Base-by-base conservation (phyloP, 2,329 filamentous ascomycete genomes). In the Pseudogymnoascus sp. region DNA sequence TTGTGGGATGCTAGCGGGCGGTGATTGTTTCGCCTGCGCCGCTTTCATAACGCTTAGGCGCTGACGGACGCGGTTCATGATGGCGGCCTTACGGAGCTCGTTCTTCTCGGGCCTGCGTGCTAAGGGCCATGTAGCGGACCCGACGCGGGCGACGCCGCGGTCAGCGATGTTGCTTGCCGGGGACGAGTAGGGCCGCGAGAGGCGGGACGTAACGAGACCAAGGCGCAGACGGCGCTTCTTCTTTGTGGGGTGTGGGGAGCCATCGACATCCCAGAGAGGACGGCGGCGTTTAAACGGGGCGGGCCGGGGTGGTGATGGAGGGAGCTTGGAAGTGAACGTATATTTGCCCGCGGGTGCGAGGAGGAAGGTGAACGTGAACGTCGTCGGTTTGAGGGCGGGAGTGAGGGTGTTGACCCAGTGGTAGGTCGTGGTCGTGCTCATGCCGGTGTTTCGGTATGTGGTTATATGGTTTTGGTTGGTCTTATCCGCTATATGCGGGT, bases 81-180 rank as follows among this genome's bases (percentile, higher is more conserved):
- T 82, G 5, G 86, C 86, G 18, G 82, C 84, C 58, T 87, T 84
- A 22, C 85, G 77, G 12, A 89, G 75, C n/a, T 75, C 72, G 20
- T 75, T 75, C 63, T 81, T 79, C 30, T 78, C 75, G 15, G 79
- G 73, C 1, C 76, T 74, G 60, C 75, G 77, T 38, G 79, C 78
- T 60, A 74, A 77, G n/a, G 73, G 73, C 75, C 75, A 77, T 9
- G 78, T 68, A 1, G 76, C 71, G 11, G 47, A 53, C 8, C 47
- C 47, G 61, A 78, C 75, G 65, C 76, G 78, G 47, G 75, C 75
- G 47, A 69, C 66, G 37, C 71, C 84, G 25, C 85, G 80, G 70
- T 86, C 83, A 59, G 86, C 77, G 61, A 89, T 88, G 67, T 90
- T 86, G 43, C 86, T 85, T 2, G 87, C 84, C 0, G 87, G 87